Conservation (phyloP, 73 alveolate species). For the Paramecium sonneborni region DNA sequence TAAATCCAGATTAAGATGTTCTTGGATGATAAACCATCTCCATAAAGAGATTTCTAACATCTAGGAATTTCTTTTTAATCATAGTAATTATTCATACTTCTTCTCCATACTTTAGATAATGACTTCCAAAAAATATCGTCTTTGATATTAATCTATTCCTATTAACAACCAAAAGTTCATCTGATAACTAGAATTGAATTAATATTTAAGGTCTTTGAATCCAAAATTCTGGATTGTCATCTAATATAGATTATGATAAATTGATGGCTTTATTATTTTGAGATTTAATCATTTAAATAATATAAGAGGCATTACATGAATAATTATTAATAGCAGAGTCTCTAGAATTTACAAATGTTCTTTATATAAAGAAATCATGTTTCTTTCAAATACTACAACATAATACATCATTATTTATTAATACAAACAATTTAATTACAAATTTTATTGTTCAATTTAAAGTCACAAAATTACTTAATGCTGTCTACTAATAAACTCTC, state of each 20-base stretch:
- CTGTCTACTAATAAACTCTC: too few species aligned
- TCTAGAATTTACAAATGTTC: not conserved
- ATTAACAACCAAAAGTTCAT: not conserved
- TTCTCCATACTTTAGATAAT: not conserved
- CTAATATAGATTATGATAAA: not conserved
- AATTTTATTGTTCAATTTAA: not conserved
- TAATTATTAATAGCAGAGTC: not conserved
- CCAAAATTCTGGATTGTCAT: not conserved
- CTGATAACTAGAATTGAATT: not conserved
- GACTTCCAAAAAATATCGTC: not conserved
- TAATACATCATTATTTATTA: too few species aligned
- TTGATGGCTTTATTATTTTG: not conserved
- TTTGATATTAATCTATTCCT: not conserved
- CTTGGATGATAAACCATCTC: not conserved
- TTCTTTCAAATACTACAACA: too few species aligned
- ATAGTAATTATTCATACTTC: not conserved
- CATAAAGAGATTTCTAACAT: not conserved
- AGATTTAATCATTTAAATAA: slow-evolving; percentile 19
- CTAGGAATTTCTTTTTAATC: not conserved
- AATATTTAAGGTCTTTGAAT: not conserved
- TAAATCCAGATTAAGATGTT: not conserved
- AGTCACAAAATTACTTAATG: too few species aligned
- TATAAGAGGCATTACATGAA: not conserved
- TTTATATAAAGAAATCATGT: not conserved
- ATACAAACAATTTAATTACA: too few species aligned